Base-by-base conservation (phyloP, 192 early-diverging fungal genomes). In the Backusella psychrophila region DNA sequence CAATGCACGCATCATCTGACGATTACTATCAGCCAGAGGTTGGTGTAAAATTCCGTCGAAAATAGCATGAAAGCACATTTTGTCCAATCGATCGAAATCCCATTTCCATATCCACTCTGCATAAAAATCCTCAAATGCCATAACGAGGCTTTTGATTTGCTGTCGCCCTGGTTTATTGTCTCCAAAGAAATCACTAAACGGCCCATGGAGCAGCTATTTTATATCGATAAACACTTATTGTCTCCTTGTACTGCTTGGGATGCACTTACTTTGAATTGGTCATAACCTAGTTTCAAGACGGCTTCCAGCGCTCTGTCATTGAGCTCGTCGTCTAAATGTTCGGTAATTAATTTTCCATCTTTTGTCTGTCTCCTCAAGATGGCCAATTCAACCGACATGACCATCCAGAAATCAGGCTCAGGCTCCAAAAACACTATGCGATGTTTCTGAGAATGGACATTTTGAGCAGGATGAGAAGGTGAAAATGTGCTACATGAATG, bases 391-490 rank as follows among this genome's bases (percentile, higher is more conserved):
- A 82, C 78, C 53, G 82, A 86, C 88, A 91, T 78, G 73, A 89
- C 83, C 35, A 91, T 74, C 90, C 90, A 91, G 71, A 86, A 91
- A 23, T 83, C 80, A 23, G 85, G 85, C 73, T 91, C 90, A 1
- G 87, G 81, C 65, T 89, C 83, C 23, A 80, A 80, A 84, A 91
- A 87, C 15, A 85, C 83, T 19, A 91, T 73, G 34, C 88, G 78
- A 65, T 88, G 85, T 73, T 88, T 89, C 74, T 91, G 90, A 8
- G 88, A 84, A 65, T 91, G 90, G 5, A 89, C 90, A 75, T 85
- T 89, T 68, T 91, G 85, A 26, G 84, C 81, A 5, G 86, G 84
- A 21, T 84, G 82, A 9, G 77, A 63, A 14, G 56, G 83, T 12
- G 87, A 87, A 74, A 90, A 90, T 59, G 84, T 82, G 31, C 89